These are phyloP conservation scores for Funneliformis geosporum DNA, from an alignment of 192 early-diverging fungal genomes.

Conservation along the genomic window DNA sequence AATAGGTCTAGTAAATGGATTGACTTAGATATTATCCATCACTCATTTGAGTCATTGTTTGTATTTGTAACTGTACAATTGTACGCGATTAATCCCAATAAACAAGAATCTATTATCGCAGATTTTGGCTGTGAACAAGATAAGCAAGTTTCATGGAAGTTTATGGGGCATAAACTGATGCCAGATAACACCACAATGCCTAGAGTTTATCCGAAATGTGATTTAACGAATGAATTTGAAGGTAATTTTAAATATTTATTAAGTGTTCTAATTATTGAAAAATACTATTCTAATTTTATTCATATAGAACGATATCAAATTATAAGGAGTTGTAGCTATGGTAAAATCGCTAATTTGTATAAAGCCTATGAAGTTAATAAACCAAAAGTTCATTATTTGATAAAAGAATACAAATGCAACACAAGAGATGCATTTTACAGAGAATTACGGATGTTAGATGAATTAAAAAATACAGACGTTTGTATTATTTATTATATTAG, in stretches of 20 bases:
- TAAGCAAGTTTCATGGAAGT: neutral
- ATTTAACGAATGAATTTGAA: no score
- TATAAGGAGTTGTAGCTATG: neutral
- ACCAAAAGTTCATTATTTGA: neutral
- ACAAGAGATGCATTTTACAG: neutral
- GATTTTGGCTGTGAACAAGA: neutral
- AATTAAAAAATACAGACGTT: neutral
- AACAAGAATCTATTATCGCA: neutral
- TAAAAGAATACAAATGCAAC: neutral
- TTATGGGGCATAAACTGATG: neutral
- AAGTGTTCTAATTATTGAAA: no score
- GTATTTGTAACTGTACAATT: neutral
- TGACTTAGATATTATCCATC: neutral
- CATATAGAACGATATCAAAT: constrained; percentile 34
- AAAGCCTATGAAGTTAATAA: neutral
- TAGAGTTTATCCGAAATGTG: no score
- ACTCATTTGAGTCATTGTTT: neutral
- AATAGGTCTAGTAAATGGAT: neutral
- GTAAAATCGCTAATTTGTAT: neutral
- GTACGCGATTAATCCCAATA: neutral
- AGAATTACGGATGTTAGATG: neutral
- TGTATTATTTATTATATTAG: no score
- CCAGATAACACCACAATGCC: no score
- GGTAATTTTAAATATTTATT: no score
- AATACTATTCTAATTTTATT: neutral